Percentiles rank a stretch among this genome's conserved stretches.
phyloP scores from a whole-genome alignment of 2,329 filamentous ascomycete species.

The Metarhizium album region DNA sequence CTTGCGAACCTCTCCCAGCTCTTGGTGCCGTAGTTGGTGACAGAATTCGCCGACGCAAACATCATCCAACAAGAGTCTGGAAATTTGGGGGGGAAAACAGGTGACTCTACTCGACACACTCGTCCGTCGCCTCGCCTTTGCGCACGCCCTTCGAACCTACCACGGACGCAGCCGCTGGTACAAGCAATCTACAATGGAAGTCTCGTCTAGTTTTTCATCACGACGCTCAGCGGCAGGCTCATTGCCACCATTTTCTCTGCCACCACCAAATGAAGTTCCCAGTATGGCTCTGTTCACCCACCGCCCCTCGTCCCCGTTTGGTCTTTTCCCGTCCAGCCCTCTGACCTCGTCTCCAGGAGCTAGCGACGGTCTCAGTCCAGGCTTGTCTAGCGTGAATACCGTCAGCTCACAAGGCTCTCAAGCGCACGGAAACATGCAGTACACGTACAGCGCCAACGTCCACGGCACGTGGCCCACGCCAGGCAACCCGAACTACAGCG shows the following conservation, averaged over 20 bases:
- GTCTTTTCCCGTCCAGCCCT: constrained; percentile 18
- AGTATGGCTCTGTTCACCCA: constrained; percentile 19
- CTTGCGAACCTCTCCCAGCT: background rate
- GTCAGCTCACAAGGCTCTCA: constrained; percentile 48
- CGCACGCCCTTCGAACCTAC: background rate
- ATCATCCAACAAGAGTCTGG: background rate
- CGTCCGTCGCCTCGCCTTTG: background rate
- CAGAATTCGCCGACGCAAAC: background rate
- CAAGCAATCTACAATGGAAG: constrained; percentile 15
- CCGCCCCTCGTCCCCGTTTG: constrained; percentile 17
- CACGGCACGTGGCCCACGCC: constrained; percentile 50
- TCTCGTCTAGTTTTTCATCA: constrained; percentile 20
- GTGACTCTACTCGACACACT: background rate
- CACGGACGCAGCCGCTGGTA: background rate
- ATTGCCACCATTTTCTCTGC: constrained; percentile 25
- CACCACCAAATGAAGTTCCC: constrained; percentile 26
- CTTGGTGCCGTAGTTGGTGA: background rate
- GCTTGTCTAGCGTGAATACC: constrained; percentile 50
- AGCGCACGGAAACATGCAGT: constrained; percentile 34
- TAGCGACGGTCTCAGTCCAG: constrained; percentile 51
- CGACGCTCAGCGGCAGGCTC: constrained; percentile 23
- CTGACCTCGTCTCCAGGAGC: constrained; percentile 34
- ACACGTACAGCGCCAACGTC: constrained; percentile 40
- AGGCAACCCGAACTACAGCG: constrained; percentile 37
- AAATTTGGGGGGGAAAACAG: background rate